phyloP scores from a whole-genome alignment of 352 stramenopile genomes.

The Phytophthora meadii region DNA sequence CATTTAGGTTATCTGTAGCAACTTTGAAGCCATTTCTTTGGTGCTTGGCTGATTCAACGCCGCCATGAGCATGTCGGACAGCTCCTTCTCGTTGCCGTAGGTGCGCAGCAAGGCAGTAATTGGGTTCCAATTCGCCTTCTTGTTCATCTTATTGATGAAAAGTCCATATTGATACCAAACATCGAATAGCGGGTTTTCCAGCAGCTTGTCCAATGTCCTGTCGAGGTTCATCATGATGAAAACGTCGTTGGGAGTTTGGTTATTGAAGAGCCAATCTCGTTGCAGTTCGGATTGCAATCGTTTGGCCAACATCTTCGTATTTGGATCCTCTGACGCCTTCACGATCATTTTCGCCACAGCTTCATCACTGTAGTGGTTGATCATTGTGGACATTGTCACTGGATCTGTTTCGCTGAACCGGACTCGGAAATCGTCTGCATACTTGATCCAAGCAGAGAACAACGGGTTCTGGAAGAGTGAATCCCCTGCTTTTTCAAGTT shows the following conservation, averaged over 20 bases:
- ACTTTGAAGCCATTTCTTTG: slow-evolving; percentile 1
- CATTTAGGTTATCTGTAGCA: background rate
- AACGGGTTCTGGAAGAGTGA: slow-evolving; percentile 8
- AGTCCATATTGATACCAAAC: slow-evolving; percentile 10
- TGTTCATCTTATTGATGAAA: slow-evolving; percentile 4
- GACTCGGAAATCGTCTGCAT: slow-evolving; percentile 11
- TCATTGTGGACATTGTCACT: slow-evolving; percentile 7
- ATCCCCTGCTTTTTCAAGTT: slow-evolving; percentile 6
- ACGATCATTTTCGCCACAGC: slow-evolving; percentile 18
- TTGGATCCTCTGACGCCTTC: background rate
- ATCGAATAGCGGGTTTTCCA: slow-evolving; percentile 6
- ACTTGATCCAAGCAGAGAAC: slow-evolving; percentile 19
- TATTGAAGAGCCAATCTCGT: background rate
- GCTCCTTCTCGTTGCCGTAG: background rate
- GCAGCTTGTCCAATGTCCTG: background rate
- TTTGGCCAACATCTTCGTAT: slow-evolving; percentile 3
- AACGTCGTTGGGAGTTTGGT: background rate
- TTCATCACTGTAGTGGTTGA: slow-evolving; percentile 2
- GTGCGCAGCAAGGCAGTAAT: background rate
- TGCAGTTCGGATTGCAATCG: slow-evolving; percentile 9
- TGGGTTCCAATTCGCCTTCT: background rate
- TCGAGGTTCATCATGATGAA: slow-evolving; percentile 7
- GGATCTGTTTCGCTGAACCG: background rate
- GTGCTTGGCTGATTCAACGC: slow-evolving; percentile 6
- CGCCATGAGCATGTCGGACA: slow-evolving; percentile 1